Evolutionary conservation across 2,329 filamentous ascomycete genomes (phyloP).

Genomic region (Botrytis sinoallii): DNA sequence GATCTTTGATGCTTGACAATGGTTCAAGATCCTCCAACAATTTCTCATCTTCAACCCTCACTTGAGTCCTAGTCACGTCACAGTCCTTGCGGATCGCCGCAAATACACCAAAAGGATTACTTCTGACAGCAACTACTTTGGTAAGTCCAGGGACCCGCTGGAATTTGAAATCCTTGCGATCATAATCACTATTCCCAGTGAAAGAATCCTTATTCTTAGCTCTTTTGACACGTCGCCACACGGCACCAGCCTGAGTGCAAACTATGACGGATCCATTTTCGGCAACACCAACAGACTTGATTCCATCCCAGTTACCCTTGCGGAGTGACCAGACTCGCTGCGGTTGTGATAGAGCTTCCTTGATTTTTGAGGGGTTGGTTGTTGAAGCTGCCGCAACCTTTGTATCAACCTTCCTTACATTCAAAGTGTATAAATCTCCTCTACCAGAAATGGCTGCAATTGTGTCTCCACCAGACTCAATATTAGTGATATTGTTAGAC

Average conservation of each 20-base stretch:
- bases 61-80: slow-evolving; percentile 70
- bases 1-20: slow-evolving; percentile 64
- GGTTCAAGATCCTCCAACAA: slow-evolving; percentile 73
- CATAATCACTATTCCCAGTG: slow-evolving; percentile 51
- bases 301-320: slow-evolving; percentile 65
- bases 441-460: slow-evolving; percentile 82
- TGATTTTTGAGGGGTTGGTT: slow-evolving; percentile 88
- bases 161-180: slow-evolving; percentile 91
- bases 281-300: slow-evolving; percentile 80
- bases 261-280: slow-evolving; percentile 95
- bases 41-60: slow-evolving; percentile 62
- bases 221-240: slow-evolving; percentile 85
- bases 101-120: slow-evolving; percentile 87
- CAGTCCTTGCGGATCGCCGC: slow-evolving; percentile 82
- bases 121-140: slow-evolving; percentile 77
- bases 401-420: slow-evolving; percentile 66
- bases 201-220: slow-evolving; percentile 70
- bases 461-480: slow-evolving; percentile 84
- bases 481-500: slow-evolving; percentile 67
- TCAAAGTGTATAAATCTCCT: slow-evolving; percentile 85
- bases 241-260: slow-evolving; percentile 85
- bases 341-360: slow-evolving; percentile 73
- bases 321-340: slow-evolving; percentile 85
- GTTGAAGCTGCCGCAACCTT: slow-evolving; percentile 64
- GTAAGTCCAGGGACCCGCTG: slow-evolving; percentile 85